Evolutionary conservation across 2,329 filamentous ascomycete genomes (phyloP), one percentile per base, ranked within the genome.

Genomic region (Colletotrichum liaoningense): DNA sequence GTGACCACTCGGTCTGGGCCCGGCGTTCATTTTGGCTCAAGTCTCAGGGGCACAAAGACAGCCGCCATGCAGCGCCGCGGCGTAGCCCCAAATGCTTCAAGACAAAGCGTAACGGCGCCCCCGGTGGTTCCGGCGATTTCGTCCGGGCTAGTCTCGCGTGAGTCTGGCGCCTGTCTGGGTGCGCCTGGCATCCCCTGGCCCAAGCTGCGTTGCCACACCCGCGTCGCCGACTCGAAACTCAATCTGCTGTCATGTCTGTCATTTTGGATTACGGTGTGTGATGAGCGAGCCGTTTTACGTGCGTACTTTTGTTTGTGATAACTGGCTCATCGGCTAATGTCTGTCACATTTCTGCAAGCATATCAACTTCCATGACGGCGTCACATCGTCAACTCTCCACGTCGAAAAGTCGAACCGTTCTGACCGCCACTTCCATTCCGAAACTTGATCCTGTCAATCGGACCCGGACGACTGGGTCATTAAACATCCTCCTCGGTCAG

Each of bases 21-120:
- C 38, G 38, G 30, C 12, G 57, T 68, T 52, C 14, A 14, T n/a
- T 14, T 30, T 56, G 49, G 14, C 35, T 52, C n/a, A 28, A n/a
- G 49, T 14, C 35, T 52, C n/a, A 28, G 26, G 16, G 24, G 55
- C 19, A 65, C 60, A 65, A 65, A 73, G 67, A 22, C 54, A 14
- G 42, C 35, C 67, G 60, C 65, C 33, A 33, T 28, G 35, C 57
- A 38, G 49, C 69, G 65, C 35, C 26, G 57, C 59, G 54, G 65
- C 70, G 66, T 33, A 19, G 8, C 8, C 12, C 9, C 38, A 30
- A 46, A 28, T 30, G 24, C 22, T 16, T 24, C 19, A 22, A 65
- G 60, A 70, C 67, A 70, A 70, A 70, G 67, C 42, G 24, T 33
- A 73, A 69, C 70, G 70, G 70, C 60, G 59, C 42, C 14, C 26